Evolutionary conservation across 495 filamentous ascomycete species (phyloP).

Genomic region (Collariella sp.): DNA sequence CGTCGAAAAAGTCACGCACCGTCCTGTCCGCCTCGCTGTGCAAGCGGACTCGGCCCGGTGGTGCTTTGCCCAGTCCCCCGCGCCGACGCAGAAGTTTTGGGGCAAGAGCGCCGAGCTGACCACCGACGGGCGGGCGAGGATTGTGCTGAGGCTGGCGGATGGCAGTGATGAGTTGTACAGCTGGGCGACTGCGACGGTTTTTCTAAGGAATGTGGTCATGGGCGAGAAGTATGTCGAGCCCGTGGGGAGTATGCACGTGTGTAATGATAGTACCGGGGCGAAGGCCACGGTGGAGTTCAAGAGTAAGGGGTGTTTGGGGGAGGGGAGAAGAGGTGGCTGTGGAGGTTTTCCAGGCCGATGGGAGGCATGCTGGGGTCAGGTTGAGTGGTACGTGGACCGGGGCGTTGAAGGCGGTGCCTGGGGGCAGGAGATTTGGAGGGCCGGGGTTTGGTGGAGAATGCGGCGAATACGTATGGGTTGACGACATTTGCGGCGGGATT

Average conservation of each 20-base stretch:
- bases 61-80: conserved; percentile 78
- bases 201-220: conserved; percentile 91
- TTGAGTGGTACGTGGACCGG: conserved; percentile 80
- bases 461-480: conserved; percentile 72
- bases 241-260: conserved; percentile 73
- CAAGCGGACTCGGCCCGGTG: conserved; percentile 80
- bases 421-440: conserved; percentile 68
- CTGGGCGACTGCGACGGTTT: conserved; percentile 77
- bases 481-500: conserved; percentile 76
- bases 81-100: conserved; percentile 95
- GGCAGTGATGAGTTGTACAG: conserved; percentile 66
- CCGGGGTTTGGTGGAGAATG: conserved; percentile 66
- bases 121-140: conserved; percentile 75
- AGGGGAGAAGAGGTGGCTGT: conserved; percentile 83
- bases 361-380: conserved; percentile 50
- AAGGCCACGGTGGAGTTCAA: conserved; percentile 81
- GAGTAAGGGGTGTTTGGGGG: conserved; percentile 90
- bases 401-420: conserved; percentile 52
- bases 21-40: conserved; percentile 84
- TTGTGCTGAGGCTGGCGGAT: conserved; percentile 55
- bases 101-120: conserved; percentile 90
- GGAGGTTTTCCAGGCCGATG: conserved; percentile 57
- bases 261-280: conserved; percentile 70
- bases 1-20: conserved; percentile 87
- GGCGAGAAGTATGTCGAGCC: conserved; percentile 98